Evolutionary conservation across 768 basidiomycete species (phyloP), one percentile per base, ranked within the genome.

Genomic region (Phylloporus sp.): DNA sequence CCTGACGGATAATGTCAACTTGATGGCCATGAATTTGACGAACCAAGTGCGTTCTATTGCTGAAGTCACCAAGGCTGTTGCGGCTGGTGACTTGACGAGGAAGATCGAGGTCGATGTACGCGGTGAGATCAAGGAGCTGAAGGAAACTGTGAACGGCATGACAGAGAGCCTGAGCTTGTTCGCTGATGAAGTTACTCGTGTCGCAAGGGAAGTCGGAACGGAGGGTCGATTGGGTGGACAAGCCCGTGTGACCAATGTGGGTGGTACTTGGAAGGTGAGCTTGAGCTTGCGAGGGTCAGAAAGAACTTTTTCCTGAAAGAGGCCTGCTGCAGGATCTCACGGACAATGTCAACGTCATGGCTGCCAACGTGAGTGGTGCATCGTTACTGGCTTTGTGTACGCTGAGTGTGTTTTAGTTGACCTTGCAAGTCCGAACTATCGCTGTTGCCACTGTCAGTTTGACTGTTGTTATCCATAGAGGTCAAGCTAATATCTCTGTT

Each of bases 341-440:
- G 39, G 90, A 94, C 62, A 93, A 90, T 66, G 93, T 96, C 56
- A 96, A 95, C 62, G 81, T 90, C 59, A 95, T 95, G 93, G 92
- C 92, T 33, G 82, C 82, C 33, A 96, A 96, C 59, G 86, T 90
- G 55, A 52, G 82, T 74, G 13, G 7, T 36, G 36, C 38, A 36
- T 11, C 31, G 21, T 15, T 46, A 6, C 7, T 20, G 5, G 17
- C 6, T 43, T 6, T 31, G 18, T 40, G 6, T 24, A 20, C 4
- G 15, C 49, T 60, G 31, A 62, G 8, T 15, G 11, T n/a, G 24
- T 49, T 44, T 10, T 53, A 90, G 86, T 74, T 96, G 69, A 98
- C 93, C 7, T 67, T 89, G 38, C 91, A 95, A 84, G 91, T 94
- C 44, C 83, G 90, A 55, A 90, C 87, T 0, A 95, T 98, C 57